Percentiles rank a stretch among this genome's conserved stretches.
phyloP scores from a whole-genome alignment of 2,329 filamentous ascomycete species.

The Diplocarpon mali region DNA sequence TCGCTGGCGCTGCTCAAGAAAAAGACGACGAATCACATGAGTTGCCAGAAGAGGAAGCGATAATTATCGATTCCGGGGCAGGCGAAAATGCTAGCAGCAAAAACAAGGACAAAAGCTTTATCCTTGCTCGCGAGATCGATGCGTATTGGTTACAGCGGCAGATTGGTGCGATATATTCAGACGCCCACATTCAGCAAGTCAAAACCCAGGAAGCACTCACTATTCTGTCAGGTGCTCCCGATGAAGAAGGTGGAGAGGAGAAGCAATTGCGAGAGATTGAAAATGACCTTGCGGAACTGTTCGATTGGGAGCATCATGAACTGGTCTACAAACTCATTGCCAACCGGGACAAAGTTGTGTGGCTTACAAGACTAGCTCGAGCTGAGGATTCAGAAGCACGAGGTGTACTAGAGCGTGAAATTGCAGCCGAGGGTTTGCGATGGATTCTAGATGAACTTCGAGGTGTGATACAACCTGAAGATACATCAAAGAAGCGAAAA shows the following conservation, averaged over 20 bases:
- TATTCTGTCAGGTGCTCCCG: conserved; percentile 67
- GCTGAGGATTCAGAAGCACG: conserved; percentile 71
- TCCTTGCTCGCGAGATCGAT: conserved; percentile 84
- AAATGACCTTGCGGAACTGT: conserved; percentile 96
- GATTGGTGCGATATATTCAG: conserved; percentile 77
- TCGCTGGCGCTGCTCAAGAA: conserved; percentile 37
- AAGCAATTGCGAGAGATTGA: conserved; percentile 86
- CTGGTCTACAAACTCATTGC: conserved; percentile 82
- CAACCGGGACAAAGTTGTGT: conserved; percentile 89
- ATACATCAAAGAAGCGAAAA: conserved; percentile 46
- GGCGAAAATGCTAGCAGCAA: conserved; percentile 35
- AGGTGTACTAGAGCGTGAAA: conserved; percentile 73
- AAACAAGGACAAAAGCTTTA: conserved; percentile 45
- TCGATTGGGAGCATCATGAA: conserved; percentile 93
- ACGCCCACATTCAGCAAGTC: conserved; percentile 86
- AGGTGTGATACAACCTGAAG: conserved; percentile 53
- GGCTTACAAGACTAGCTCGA: conserved; percentile 80
- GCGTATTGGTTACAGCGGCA: conserved; percentile 95
- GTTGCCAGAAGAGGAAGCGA: conserved; percentile 55
- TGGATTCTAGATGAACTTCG: conserved; percentile 81
- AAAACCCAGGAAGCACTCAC: conserved; percentile 79
- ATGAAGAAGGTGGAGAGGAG: conserved; percentile 68
- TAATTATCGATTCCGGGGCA: conserved; percentile 67
- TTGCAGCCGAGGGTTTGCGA: conserved; percentile 77
- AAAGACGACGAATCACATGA: conserved; percentile 39